Conservation (phyloP, 2,329 filamentous ascomycete genomes). For the Xylariaceae sp. region DNA sequence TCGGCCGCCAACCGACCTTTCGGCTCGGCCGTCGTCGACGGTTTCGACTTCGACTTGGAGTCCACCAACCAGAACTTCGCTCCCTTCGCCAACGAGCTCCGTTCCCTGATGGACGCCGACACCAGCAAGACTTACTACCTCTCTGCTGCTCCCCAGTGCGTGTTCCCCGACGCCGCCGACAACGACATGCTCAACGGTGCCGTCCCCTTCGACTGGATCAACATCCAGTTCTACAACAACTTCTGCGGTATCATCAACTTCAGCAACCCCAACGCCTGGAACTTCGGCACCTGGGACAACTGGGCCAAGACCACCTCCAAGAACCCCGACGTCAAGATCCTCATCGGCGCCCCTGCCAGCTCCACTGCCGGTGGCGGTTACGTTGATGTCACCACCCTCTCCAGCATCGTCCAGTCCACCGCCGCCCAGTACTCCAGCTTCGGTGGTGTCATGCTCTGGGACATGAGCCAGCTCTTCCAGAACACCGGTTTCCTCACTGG, state of each 20-base stretch:
- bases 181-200: constrained; percentile 51
- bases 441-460: constrained; percentile 67
- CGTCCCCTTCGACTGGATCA: constrained; percentile 56
- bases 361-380: constrained; percentile 55
- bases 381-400: constrained; percentile 43
- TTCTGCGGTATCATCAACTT: constrained; percentile 56
- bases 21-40: constrained; percentile 61
- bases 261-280: constrained; percentile 48
- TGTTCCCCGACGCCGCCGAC: constrained; percentile 59
- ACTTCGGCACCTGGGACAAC: constrained; percentile 60
- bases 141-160: constrained; percentile 64
- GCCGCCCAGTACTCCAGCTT: constrained; percentile 53
- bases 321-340: constrained; percentile 57
- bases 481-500: constrained; percentile 53
- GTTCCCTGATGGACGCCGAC: constrained; percentile 50
- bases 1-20: constrained; percentile 59
- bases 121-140: constrained; percentile 53
- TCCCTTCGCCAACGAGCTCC: constrained; percentile 56
- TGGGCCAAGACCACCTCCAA: constrained; percentile 57
- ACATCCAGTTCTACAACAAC: constrained; percentile 68
- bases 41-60: constrained; percentile 76
- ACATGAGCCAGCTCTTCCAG: constrained; percentile 57
- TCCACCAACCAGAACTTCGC: constrained; percentile 54
- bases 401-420: constrained; percentile 48
- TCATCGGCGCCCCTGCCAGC: constrained; percentile 58